These are phyloP conservation scores for Sordaria brevicollis DNA, from an alignment of 495 filamentous ascomycete species.

Conservation along the genomic window DNA sequence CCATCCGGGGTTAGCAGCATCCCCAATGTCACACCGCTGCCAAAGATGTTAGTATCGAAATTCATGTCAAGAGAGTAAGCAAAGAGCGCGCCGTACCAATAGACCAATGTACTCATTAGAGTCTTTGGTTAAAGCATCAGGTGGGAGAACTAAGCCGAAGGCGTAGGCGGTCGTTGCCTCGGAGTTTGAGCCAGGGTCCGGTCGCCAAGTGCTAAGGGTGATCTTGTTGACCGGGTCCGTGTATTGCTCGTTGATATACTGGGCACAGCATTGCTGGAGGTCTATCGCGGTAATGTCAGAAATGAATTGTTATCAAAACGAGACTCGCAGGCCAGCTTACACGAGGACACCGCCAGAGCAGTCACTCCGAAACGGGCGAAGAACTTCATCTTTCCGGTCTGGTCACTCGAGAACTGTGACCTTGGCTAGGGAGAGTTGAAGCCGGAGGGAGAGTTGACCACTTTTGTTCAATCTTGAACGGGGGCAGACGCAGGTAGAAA, in stretches of 20 bases:
- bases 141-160: constrained; percentile 47
- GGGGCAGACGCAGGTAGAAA: not conserved
- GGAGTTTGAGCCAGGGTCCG: constrained; percentile 8
- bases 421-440: constrained; percentile 2
- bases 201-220: constrained; percentile 30
- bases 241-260: constrained; percentile 18
- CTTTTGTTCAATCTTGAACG: not conserved
- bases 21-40: constrained; percentile 20
- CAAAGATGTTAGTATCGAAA: not conserved
- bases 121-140: constrained; percentile 37
- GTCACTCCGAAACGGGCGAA: constrained; percentile 15
- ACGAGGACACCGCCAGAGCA: constrained; percentile 18
- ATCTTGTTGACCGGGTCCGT: constrained; percentile 33
- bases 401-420: constrained; percentile 1
- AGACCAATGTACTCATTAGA: constrained; percentile 50
- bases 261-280: constrained; percentile 14
- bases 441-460: constrained; percentile 8
- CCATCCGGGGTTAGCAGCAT: constrained; percentile 33
- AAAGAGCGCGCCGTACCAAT: constrained; percentile 26
- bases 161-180: constrained; percentile 27
- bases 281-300: constrained; percentile 10
- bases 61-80: not conserved
- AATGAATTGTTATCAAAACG: not conserved
- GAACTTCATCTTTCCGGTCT: constrained; percentile 21
- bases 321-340: constrained; percentile 9